These are phyloP conservation scores for Scedosporium boydii DNA, from an alignment of 2,329 filamentous ascomycete genomes.

Conservation along the genomic window DNA sequence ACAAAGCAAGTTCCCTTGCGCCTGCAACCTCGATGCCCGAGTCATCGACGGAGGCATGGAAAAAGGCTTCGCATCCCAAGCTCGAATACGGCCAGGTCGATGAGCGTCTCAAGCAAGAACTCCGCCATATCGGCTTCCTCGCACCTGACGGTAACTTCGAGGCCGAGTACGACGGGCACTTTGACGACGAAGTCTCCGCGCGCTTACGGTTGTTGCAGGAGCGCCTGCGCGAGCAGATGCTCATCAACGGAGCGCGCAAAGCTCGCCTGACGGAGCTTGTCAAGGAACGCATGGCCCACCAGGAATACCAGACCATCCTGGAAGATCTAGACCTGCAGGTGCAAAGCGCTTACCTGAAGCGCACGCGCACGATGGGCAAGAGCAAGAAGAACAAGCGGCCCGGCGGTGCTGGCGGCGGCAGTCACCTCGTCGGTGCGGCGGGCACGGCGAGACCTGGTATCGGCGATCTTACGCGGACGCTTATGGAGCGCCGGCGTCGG, in stretches of 20 bases:
- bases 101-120: slow-evolving; percentile 81
- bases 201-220: slow-evolving; percentile 78
- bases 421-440: slow-evolving; percentile 49
- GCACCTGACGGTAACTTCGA: slow-evolving; percentile 47
- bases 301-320: slow-evolving; percentile 93
- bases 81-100: slow-evolving; percentile 82
- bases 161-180: slow-evolving; percentile 80
- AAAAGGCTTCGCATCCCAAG: slow-evolving; percentile 63
- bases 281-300: slow-evolving; percentile 86
- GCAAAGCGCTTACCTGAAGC: slow-evolving; percentile 89
- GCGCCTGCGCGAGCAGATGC: slow-evolving; percentile 71
- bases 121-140: slow-evolving; percentile 83
- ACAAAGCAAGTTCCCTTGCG: slow-evolving; percentile 34
- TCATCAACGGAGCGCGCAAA: slow-evolving; percentile 86
- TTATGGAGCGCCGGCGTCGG: slow-evolving; percentile 83
- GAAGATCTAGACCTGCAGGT: slow-evolving; percentile 95
- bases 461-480: slow-evolving; percentile 78
- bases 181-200: slow-evolving; percentile 88
- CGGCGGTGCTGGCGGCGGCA: slow-evolving; percentile 65
- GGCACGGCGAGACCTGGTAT: slow-evolving; percentile 69
- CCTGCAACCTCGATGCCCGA: slow-evolving; percentile 76
- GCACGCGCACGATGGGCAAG: slow-evolving; percentile 88
- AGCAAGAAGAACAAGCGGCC: slow-evolving; percentile 81
- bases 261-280: slow-evolving; percentile 77
- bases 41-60: slow-evolving; percentile 66